A percentile compares a stretch with the other conserved stretches of the same genome.
These are phyloP conservation scores for Nicotiana sylvestris DNA, from an alignment of 257 asterid species.

Conservation along the genomic window DNA sequence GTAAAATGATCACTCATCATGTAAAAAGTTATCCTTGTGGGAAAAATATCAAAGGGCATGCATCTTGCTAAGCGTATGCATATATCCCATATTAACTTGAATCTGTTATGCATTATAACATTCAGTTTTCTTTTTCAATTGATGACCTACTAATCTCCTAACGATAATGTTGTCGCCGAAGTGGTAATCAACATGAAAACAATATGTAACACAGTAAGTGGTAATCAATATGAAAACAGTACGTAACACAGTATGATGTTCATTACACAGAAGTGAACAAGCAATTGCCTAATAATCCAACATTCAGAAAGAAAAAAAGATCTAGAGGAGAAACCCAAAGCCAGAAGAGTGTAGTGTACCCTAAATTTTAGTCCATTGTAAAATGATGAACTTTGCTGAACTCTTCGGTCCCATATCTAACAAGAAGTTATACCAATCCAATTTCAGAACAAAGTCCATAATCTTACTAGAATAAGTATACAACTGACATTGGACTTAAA, in stretches of 20 bases:
- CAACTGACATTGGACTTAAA: not conserved
- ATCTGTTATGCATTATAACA: no score
- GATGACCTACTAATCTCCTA: not conserved
- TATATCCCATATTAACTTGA: no score
- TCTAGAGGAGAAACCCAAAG: not conserved
- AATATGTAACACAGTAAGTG: no score
- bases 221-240: not conserved
- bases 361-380: constrained; percentile 90
- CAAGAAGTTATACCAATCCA: constrained; percentile 7
- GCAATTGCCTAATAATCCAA: not conserved
- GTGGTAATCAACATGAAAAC: not conserved
- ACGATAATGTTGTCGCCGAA: not conserved
- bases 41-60: not conserved
- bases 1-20: constrained; percentile 26
- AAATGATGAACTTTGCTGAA: constrained; percentile 54
- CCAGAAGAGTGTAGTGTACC: constrained; percentile 42
- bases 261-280: not conserved
- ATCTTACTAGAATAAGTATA: no score
- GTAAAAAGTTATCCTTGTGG: not conserved
- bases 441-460: not conserved
- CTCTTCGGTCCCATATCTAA: constrained; percentile 78
- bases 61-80: not conserved
- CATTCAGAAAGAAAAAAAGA: not conserved
- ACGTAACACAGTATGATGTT: not conserved
- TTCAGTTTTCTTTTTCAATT: no score